Base-by-base conservation (phyloP, 2,329 filamentous ascomycete species). In the Neoascochyta sp. region DNA sequence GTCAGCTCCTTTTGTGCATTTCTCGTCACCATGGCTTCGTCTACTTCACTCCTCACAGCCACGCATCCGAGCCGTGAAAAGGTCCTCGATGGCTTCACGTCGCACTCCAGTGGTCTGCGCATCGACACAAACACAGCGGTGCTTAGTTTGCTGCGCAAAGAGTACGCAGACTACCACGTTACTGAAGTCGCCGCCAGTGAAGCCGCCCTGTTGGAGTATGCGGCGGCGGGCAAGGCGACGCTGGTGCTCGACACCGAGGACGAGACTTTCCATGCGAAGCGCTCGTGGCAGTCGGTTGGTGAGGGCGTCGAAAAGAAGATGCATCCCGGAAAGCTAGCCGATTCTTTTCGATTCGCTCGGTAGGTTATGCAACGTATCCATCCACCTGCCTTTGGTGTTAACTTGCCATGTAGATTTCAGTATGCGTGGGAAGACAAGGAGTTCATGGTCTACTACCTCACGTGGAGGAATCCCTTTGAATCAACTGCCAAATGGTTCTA, bases 361-460 rank as follows among this genome's bases (percentile, higher is more conserved):
- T 50, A 33, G 15, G 40, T 36, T 9, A 9, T 6, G n/a, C n/a
- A n/a, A n/a, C n/a, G n/a, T n/a, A n/a, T n/a, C n/a, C n/a, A n/a
- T n/a, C n/a, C n/a, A n/a, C n/a, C n/a, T n/a, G n/a, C n/a, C n/a
- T n/a, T n/a, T n/a, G n/a, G 8, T 9, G 13, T 13, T 28, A 12
- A 32, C n/a, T 15, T 13, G 13, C 7, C 9, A 14, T 15, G 13
- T 12, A 50, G 51, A 14, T 55, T 54, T 33, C 45, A 50, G 25
- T 59, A 55, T 27, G 38, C 37, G 9, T 60, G 54, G 52, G 34
- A 50, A n/a, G 42, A 24, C n/a, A 41, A 51, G 3, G 44, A 50
- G 9, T 60, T 40, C 30, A 11, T 55, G 11, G 41, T 57, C 5
- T 57, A 57, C 34, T 39, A 66, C 16, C 46, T 54, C 3, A 34